phyloP scores from a whole-genome alignment of 257 asterid species.

The Solanum infundibuliforme region DNA sequence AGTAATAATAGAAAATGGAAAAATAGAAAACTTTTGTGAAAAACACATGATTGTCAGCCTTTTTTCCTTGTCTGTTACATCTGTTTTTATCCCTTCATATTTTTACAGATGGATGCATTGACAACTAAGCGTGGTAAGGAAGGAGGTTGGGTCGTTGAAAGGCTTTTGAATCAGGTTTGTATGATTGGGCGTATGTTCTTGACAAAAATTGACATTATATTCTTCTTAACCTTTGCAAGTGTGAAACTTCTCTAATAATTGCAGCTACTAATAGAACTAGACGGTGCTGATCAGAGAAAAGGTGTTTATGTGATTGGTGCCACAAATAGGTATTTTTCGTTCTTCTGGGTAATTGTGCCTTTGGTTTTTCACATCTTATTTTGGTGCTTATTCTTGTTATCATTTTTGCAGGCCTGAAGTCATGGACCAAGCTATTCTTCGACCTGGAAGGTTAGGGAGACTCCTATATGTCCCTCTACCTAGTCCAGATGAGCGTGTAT shows the following conservation, averaged over 20 bases:
- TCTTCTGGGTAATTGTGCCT: neutral
- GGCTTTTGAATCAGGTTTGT: slow-evolving; percentile 61
- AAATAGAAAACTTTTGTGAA: too few relatives aligned
- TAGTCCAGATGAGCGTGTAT: slow-evolving; percentile 68
- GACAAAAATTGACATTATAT: neutral
- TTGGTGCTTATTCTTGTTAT: slow-evolving; percentile 1
- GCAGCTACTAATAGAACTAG: slow-evolving; percentile 79
- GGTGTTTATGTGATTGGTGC: slow-evolving; percentile 88
- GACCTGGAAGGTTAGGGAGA: slow-evolving; percentile 82
- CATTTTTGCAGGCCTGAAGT: slow-evolving; percentile 57
- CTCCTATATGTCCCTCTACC: slow-evolving; percentile 78
- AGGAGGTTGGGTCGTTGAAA: slow-evolving; percentile 78
- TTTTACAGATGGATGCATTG: slow-evolving; percentile 68
- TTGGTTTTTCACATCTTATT: neutral
- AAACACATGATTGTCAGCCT: neutral
- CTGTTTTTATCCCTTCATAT: neutral
- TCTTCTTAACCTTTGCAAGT: neutral
- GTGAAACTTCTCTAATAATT: slow-evolving; percentile 8
- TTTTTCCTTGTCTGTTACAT: neutral
- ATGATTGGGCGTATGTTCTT: neutral
- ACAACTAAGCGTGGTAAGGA: slow-evolving; percentile 66
- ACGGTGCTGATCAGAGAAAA: slow-evolving; percentile 64
- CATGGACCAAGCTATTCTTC: slow-evolving; percentile 71
- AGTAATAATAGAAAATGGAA: neutral
- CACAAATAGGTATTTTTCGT: slow-evolving; percentile 56